Base-by-base conservation (phyloP, 331 rosid genomes). In the Rhamnella rubrinervis region DNA sequence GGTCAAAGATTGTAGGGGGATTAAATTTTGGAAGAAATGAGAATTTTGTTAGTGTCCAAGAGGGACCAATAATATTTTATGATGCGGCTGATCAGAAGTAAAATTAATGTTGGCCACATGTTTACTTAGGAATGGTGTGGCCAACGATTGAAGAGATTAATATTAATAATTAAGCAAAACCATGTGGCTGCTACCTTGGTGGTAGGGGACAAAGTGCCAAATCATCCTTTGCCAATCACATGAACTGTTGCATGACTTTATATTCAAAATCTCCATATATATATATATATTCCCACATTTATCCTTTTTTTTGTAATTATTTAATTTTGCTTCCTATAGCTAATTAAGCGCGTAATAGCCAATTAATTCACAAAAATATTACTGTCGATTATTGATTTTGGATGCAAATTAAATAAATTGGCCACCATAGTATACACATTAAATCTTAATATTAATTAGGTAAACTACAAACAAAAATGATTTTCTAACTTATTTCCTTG, bases 161-260 rank as follows among this genome's bases (percentile, higher is more conserved):
- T 68, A n/a, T n/a, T n/a, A 58, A 31, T 31, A 31, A 31, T 31
- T 31, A 31, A 44, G 13, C 49, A 66, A 41, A 59, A 53, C 52
- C 80, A 85, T 63, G 82, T 72, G 87, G 26, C 60, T 41, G 55
- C 5, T 76, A 75, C 63, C 62, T 31, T 11, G 77, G 70, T n/a
- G 78, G 82, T 77, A 41, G 82, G 87, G 73, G 70, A 81, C 91
- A 81, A 0, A 20, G 23, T 35, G 46, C 71, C 58, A 38, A 40
- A 50, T 39, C 19, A 63, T 35, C 20, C 38, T 14, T 75, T 53
- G 52, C 57, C 61, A 67, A 41, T 66, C 61, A 75, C 65, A 73
- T 74, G 76, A 52, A 73, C 72, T 75, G 72, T 37, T 61, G 14
- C 40, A n/a, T 74, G 61, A 21, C 55, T 4, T 50, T 41, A 47